These are phyloP conservation scores for Voacanga thouarsii DNA, from an alignment of 257 asterid species.

Conservation along the genomic window DNA sequence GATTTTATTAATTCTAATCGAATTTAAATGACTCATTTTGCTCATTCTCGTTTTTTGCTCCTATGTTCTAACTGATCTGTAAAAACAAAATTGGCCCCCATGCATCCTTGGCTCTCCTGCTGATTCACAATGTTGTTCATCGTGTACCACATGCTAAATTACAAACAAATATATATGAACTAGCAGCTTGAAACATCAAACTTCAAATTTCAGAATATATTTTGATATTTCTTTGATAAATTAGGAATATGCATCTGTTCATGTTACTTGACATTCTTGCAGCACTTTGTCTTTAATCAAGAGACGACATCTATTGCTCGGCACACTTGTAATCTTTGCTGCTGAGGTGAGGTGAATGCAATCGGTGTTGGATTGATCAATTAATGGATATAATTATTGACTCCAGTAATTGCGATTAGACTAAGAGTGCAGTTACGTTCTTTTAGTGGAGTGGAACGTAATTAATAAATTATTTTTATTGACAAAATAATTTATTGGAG, in stretches of 20 bases:
- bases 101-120: neutral
- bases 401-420: too few relatives aligned
- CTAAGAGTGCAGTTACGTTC: too few relatives aligned
- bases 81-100: neutral
- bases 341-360: conserved; percentile 48
- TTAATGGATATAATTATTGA: too few relatives aligned
- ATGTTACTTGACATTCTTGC: conserved; percentile 21
- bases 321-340: conserved; percentile 70
- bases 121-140: too few relatives aligned
- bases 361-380: too few relatives aligned
- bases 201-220: neutral
- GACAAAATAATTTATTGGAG: too few relatives aligned
- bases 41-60: neutral
- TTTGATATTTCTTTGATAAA: neutral
- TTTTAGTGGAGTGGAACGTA: too few relatives aligned
- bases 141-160: neutral
- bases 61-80: neutral
- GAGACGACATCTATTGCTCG: conserved; percentile 74
- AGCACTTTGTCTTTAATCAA: conserved; percentile 59
- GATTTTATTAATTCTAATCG: neutral
- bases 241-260: neutral
- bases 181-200: too few relatives aligned
- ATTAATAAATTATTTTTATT: too few relatives aligned
- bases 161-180: too few relatives aligned
- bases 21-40: neutral